Evolutionary conservation across 129 eudicot genomes (phyloP).

Genomic region (Gnaphalium uliginosum): DNA sequence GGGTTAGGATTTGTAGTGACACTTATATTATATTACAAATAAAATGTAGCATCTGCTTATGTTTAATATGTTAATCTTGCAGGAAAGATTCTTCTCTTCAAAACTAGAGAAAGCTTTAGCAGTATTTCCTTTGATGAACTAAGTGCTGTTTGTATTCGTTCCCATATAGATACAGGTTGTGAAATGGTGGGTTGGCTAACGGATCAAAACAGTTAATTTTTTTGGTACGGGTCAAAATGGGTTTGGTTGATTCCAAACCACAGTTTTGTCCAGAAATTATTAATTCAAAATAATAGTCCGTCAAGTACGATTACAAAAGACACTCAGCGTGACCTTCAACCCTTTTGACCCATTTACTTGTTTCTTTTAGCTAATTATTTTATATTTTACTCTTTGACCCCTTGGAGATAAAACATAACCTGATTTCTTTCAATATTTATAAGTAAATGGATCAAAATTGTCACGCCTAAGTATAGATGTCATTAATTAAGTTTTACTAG

Average conservation of each 20-base stretch:
- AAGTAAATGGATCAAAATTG: background rate
- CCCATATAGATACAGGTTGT: background rate
- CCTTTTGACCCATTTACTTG: background rate
- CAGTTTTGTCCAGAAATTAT: background rate
- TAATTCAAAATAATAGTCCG: background rate
- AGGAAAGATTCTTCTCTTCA: slow-evolving; percentile 81
- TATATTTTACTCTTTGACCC: background rate
- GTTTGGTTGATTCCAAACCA: background rate
- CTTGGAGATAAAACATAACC: too few relatives aligned
- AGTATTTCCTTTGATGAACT: slow-evolving; percentile 75
- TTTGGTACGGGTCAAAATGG: background rate
- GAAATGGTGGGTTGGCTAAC: background rate
- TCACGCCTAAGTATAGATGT: background rate
- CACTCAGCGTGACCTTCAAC: too few relatives aligned
- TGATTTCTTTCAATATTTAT: too few relatives aligned
- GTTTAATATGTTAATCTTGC: slow-evolving; percentile 30
- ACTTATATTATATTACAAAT: background rate
- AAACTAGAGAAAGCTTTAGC: slow-evolving; percentile 66
- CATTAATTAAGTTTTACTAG: background rate
- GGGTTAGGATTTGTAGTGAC: background rate
- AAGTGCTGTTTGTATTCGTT: slow-evolving; percentile 34
- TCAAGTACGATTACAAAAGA: background rate
- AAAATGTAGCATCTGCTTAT: background rate
- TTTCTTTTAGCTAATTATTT: too few relatives aligned
- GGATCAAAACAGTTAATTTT: background rate